Evolutionary conservation across 2,329 filamentous ascomycete genomes (phyloP).

Genomic region (Lasiodiplodia citricola): DNA sequence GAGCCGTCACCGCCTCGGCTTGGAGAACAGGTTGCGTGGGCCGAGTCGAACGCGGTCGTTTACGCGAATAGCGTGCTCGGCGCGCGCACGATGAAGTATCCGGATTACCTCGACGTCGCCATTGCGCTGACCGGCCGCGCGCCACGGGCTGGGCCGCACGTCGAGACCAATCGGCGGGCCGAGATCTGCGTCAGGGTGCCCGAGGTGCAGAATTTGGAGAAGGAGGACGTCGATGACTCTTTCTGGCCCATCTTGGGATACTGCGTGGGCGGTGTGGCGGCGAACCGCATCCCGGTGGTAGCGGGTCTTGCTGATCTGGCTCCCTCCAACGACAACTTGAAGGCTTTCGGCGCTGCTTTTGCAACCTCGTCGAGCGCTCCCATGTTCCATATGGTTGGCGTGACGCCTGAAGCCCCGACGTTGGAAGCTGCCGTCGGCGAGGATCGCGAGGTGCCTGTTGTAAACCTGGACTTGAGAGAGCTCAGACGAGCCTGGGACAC

Average conservation of each 20-base stretch:
- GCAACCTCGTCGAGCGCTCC: slow-evolving; percentile 49
- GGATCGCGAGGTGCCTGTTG: not conserved
- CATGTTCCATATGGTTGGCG: slow-evolving; percentile 52
- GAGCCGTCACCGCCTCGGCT: slow-evolving; percentile 14
- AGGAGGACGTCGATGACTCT: slow-evolving; percentile 39
- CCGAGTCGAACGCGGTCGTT: slow-evolving; percentile 54
- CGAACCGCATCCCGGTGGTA: slow-evolving; percentile 43
- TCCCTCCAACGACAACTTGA: slow-evolving; percentile 41
- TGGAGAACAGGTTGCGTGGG: slow-evolving; percentile 52
- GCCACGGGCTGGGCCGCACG: slow-evolving; percentile 38
- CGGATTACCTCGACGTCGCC: slow-evolving; percentile 52
- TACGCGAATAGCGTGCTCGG: slow-evolving; percentile 55
- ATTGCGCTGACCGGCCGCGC: slow-evolving; percentile 52
- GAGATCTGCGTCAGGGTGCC: not conserved
- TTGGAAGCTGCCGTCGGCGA: slow-evolving; percentile 13
- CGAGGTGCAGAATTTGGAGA: not conserved
- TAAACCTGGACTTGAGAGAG: not conserved
- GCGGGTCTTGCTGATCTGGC: slow-evolving; percentile 40
- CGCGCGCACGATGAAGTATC: slow-evolving; percentile 53
- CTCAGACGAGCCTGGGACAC: slow-evolving; percentile 16
- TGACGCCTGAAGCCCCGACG: slow-evolving; percentile 47
- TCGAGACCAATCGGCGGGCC: slow-evolving; percentile 32
- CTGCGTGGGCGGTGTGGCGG: slow-evolving; percentile 39
- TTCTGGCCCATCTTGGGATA: slow-evolving; percentile 51
- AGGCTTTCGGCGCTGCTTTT: slow-evolving; percentile 54